Conservation (phyloP, 2,329 filamentous ascomycete genomes). For the Penicillium palitans region DNA sequence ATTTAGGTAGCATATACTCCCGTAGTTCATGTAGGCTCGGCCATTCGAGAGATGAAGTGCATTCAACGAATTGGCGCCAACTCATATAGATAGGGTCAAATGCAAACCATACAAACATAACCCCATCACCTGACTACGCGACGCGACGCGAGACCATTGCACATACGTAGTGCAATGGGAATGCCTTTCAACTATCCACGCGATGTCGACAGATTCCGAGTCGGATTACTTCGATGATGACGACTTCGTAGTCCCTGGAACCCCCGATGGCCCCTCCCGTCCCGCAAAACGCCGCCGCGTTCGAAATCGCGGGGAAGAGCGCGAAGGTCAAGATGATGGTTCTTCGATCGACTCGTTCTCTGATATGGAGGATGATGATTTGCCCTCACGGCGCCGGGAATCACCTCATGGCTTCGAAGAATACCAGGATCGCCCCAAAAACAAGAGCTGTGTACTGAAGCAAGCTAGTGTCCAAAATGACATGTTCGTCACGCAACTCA, state of each 20-base stretch:
- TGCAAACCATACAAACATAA: constrained; percentile 15
- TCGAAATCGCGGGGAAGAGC: constrained; percentile 16
- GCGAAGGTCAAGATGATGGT: constrained; percentile 14
- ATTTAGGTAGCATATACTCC: not conserved
- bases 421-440: constrained; percentile 33
- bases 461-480: constrained; percentile 42
- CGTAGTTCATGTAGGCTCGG: not conserved
- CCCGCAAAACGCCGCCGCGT: constrained; percentile 40
- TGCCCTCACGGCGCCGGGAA: constrained; percentile 12
- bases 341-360: constrained; percentile 26
- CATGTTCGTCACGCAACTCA: constrained; percentile 51
- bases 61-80: not conserved
- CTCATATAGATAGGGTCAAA: not conserved
- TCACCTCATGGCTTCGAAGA: constrained; percentile 23
- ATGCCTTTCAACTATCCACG: constrained; percentile 1
- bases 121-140: constrained; percentile 16
- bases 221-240: constrained; percentile 36
- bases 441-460: constrained; percentile 45
- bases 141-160: constrained; percentile 7
- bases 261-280: constrained; percentile 26
- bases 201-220: constrained; percentile 34
- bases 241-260: constrained; percentile 31
- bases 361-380: constrained; percentile 24
- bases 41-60: not conserved
- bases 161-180: not conserved